phyloP scores from a whole-genome alignment of 1,139 yeast species.

The Suhomyces guaymorum region DNA sequence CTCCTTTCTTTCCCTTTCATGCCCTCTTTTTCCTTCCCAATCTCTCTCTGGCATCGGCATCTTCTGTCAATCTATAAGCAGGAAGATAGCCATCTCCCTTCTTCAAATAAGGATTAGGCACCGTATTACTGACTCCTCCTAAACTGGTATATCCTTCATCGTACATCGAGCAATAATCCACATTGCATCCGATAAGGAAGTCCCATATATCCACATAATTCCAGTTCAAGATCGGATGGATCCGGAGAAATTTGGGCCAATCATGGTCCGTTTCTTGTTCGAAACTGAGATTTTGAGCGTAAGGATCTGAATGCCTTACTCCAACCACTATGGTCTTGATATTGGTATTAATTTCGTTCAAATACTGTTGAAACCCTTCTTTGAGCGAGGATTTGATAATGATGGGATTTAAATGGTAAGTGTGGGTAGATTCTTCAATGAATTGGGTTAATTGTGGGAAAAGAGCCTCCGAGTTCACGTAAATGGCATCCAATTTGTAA shows the following conservation, averaged over 20 bases:
- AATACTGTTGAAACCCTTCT: slow-evolving; percentile 63
- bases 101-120: slow-evolving; percentile 61
- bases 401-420: slow-evolving; percentile 49
- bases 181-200: slow-evolving; percentile 48
- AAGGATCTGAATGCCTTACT: slow-evolving; percentile 79
- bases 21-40: slow-evolving; percentile 28
- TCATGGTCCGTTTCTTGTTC: slow-evolving; percentile 75
- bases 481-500: slow-evolving; percentile 56
- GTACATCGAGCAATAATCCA: slow-evolving; percentile 68
- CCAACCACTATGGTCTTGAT: slow-evolving; percentile 76
- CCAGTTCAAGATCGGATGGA: slow-evolving; percentile 87
- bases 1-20: no score
- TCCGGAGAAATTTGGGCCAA: slow-evolving; percentile 81
- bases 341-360: slow-evolving; percentile 42
- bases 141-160: slow-evolving; percentile 80
- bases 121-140: slow-evolving; percentile 71
- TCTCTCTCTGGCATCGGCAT: slow-evolving; percentile 58
- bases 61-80: slow-evolving; percentile 63
- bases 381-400: slow-evolving; percentile 54
- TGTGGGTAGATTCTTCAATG: slow-evolving; percentile 40
- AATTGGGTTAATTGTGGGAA: slow-evolving; percentile 60
- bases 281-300: slow-evolving; percentile 52
- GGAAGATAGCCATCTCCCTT: slow-evolving; percentile 48
- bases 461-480: slow-evolving; percentile 67
- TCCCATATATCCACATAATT: slow-evolving; percentile 78